These are phyloP conservation scores for Casuarina equisetifolia DNA, from an alignment of 306 rosid species.

Conservation along the genomic window DNA sequence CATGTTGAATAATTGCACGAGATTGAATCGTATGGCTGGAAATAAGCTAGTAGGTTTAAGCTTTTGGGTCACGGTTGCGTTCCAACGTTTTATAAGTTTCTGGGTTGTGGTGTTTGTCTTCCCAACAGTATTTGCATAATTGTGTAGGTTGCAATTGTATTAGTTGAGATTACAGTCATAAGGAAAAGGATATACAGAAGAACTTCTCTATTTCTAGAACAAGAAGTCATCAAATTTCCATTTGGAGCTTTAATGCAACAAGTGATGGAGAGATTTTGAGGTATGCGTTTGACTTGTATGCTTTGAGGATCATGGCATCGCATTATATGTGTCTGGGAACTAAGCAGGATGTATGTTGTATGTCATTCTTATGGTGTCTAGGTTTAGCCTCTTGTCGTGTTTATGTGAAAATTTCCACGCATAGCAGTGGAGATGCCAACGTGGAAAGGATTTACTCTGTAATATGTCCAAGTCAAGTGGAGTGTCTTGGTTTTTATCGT, in stretches of 20 bases:
- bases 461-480: neutral
- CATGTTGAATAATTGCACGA: neutral
- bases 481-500: neutral
- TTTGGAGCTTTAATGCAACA: neutral
- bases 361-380: neutral
- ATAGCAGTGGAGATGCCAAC: neutral
- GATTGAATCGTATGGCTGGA: neutral
- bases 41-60: neutral
- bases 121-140: too few relatives aligned
- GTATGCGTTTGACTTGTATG: neutral
- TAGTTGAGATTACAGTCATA: too few relatives aligned
- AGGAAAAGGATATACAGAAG: neutral
- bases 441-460: neutral
- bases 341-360: neutral
- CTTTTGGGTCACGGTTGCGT: neutral
- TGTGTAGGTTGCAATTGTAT: too few relatives aligned
- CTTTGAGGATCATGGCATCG: neutral
- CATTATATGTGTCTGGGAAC: neutral
- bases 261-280: neutral
- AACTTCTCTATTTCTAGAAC: neutral
- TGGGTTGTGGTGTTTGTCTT: too few relatives aligned
- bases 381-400: neutral
- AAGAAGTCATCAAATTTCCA: neutral
- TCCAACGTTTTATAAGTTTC: too few relatives aligned
- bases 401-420: neutral